A percentile compares a stretch with the other conserved stretches of the same genome.
Evolutionary conservation across 2,329 filamentous ascomycete species (phyloP).

Genomic region (Xylaria arbuscula): DNA sequence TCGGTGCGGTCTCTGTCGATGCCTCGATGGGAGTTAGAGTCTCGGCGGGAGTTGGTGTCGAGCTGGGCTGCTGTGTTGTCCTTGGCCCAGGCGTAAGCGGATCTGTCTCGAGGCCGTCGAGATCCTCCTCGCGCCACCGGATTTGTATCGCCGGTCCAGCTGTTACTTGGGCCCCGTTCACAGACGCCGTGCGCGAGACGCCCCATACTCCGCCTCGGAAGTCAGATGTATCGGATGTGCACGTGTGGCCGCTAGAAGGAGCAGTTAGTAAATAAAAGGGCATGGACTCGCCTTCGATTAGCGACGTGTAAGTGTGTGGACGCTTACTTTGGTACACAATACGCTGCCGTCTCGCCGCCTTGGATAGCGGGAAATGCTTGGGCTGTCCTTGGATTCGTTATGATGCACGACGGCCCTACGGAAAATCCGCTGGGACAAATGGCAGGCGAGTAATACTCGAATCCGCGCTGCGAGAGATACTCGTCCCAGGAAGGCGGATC

Average conservation of each 20-base stretch:
- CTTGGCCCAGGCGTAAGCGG: slow-evolving; percentile 41
- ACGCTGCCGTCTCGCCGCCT: slow-evolving; percentile 43
- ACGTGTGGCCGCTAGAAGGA: slow-evolving; percentile 50
- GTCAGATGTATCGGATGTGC: slow-evolving; percentile 53
- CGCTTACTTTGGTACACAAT: slow-evolving; percentile 47
- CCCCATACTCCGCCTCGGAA: slow-evolving; percentile 40
- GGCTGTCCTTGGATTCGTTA: slow-evolving; percentile 46
- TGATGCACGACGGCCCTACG: slow-evolving; percentile 41
- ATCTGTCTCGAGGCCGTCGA: slow-evolving; percentile 43
- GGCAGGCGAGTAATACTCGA: slow-evolving; percentile 47
- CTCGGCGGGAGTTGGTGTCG: not conserved
- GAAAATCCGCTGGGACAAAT: slow-evolving; percentile 43
- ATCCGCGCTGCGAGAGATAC: slow-evolving; percentile 52
- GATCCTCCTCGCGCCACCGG: slow-evolving; percentile 43
- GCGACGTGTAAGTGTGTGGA: not conserved
- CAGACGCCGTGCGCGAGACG: slow-evolving; percentile 42
- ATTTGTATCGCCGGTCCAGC: slow-evolving; percentile 44
- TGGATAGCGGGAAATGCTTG: slow-evolving; percentile 43
- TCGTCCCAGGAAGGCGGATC: slow-evolving; percentile 52
- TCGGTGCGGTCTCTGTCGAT: not conserved
- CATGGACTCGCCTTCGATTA: not conserved
- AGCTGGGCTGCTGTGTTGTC: slow-evolving; percentile 5
- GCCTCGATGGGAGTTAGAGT: no score
- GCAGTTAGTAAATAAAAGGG: slow-evolving; percentile 9
- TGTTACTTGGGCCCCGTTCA: slow-evolving; percentile 35